Evolutionary conservation across 176 grass and related monocot species (phyloP).

Genomic region (Dactylis glomerata): DNA sequence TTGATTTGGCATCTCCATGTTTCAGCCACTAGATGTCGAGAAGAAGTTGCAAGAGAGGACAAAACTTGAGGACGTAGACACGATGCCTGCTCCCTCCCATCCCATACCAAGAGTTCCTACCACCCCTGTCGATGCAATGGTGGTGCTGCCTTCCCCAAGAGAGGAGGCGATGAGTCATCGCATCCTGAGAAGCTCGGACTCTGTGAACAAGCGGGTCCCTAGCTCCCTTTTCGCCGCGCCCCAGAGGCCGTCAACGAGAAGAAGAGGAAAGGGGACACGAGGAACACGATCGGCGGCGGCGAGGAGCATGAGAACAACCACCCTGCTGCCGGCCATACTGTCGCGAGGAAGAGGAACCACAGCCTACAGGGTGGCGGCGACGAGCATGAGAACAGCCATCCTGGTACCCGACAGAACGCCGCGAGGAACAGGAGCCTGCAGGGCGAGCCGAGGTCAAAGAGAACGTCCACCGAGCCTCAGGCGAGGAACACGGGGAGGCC

Average conservation of each 20-base stretch:
- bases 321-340: neutral
- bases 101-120: conserved; percentile 2
- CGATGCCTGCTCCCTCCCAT: neutral
- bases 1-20: neutral
- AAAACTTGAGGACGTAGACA: neutral
- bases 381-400: conserved; percentile 46
- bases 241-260: conserved; percentile 44
- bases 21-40: conserved; percentile 71
- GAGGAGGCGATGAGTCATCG: conserved; percentile 31
- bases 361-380: conserved; percentile 31
- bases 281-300: neutral
- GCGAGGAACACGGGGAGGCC: conserved; percentile 41
- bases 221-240: neutral
- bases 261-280: conserved; percentile 60
- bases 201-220: conserved; percentile 37
- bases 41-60: conserved; percentile 33
- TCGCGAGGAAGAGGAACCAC: conserved; percentile 42
- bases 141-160: neutral
- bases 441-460: conserved; percentile 32
- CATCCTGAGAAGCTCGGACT: conserved; percentile 59
- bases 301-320: conserved; percentile 47
- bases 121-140: conserved; percentile 36
- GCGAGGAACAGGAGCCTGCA: conserved; percentile 56
- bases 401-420: neutral
- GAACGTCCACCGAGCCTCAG: conserved; percentile 51